Base-by-base conservation (phyloP, 352 stramenopile species). In the Phytophthora capsici region DNA sequence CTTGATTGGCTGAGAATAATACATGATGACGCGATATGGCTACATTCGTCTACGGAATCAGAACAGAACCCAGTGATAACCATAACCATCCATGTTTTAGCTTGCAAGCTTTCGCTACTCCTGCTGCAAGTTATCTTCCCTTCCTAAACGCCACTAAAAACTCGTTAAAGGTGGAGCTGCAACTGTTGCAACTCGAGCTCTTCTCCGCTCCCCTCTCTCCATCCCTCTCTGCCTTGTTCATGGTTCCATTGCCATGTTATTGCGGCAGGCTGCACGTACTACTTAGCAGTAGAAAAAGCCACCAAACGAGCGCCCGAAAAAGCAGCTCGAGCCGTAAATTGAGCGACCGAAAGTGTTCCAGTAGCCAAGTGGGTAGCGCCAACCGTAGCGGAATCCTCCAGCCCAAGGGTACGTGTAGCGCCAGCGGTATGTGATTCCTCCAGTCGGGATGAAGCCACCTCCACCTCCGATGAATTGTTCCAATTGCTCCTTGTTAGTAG, bases 301-400 rank as follows among this genome's bases (percentile, higher is more conserved):
- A n/a, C 71, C 78, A n/a, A n/a, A 75, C 17, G 59, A 20, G 19
- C 61, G 72, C n/a, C 59, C 62, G 34, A 72, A 84, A 14, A n/a
- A 0, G 40, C 73, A 84, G 32, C 9, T 49, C 23, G 43, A 41
- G 2, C 69, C 73, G 63, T 71, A 84, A 49, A 78, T 51, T 10
- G 34, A 36, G 37, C 57, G 69, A 10, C 73, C 76, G 20, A 64
- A 75, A 4, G 19, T 30, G 63, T 80, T 71, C 73, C 73, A 84
- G 53, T 71, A 84, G 20, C 38, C 22, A 7, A 80, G 23, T 44
- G 76, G 73, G 55, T 84, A 84, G 59, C 69, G 66, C 66, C 66
- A 84, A 48, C 70, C 73, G 20, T 75, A 80, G 47, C 67, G 57
- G 28, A 58, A 62, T 20, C 73, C 56, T 30, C 67, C 66, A 36